These are phyloP conservation scores for Mycena rosella DNA, from an alignment of 768 basidiomycete genomes.

Conservation along the genomic window DNA sequence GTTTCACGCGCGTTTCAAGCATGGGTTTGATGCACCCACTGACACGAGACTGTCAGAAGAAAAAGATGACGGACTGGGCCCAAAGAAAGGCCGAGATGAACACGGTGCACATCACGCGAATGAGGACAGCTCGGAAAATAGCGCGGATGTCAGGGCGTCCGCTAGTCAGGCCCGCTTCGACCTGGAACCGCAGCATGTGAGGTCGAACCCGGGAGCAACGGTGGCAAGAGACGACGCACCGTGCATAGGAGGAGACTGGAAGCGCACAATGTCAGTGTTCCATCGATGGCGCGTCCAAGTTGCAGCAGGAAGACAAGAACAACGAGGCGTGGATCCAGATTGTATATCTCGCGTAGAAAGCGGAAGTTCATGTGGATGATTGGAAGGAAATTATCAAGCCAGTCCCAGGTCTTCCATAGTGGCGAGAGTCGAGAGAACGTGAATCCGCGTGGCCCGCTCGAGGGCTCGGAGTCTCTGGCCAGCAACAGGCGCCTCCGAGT, in stretches of 20 bases:
- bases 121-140: slow-evolving; percentile 1
- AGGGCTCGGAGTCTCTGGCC: too few species aligned
- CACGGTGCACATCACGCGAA: not conserved
- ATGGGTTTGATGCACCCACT: not conserved
- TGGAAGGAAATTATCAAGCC: too few species aligned
- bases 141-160: slow-evolving; percentile 4
- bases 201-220: too few species aligned
- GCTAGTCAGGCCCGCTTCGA: slow-evolving; percentile 8
- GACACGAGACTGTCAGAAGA: not conserved
- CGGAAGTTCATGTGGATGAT: not conserved
- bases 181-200: not conserved
- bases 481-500: too few species aligned
- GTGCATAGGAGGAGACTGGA: slow-evolving; percentile 7
- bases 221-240: not conserved
- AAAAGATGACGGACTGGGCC: slow-evolving; percentile 9
- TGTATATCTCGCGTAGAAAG: slow-evolving; percentile 18
- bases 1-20: slow-evolving; percentile 5
- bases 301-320: not conserved
- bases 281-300: slow-evolving; percentile 8
- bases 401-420: too few species aligned
- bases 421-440: too few species aligned
- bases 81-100: not conserved
- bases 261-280: slow-evolving; percentile 9
- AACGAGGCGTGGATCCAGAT: slow-evolving; percentile 1
- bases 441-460: too few species aligned